Conservation (phyloP, 257 asterid genomes). For the Przewalskia tangutica region DNA sequence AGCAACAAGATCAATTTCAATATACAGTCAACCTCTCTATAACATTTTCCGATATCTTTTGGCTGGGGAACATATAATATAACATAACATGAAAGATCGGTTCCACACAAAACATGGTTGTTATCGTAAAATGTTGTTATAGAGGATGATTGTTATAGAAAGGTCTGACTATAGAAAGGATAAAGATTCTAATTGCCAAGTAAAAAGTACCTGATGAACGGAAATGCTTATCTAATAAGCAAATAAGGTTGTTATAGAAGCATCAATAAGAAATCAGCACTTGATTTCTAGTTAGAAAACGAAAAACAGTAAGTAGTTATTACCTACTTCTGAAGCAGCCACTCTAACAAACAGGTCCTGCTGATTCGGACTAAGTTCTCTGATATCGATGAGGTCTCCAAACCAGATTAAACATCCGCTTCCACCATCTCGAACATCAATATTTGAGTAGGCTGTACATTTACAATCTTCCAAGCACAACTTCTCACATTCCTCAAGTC, state of each 20-base stretch:
- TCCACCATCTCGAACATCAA: conserved; percentile 3
- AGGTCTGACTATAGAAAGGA: too few species aligned
- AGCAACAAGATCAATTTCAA: background rate
- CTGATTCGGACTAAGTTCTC: background rate
- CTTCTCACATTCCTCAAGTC: conserved; percentile 8
- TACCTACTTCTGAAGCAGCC: conserved; percentile 22
- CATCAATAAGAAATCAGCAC: background rate
- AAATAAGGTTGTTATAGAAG: too few species aligned
- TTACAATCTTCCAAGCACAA: conserved; percentile 14
- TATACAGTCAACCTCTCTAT: too few species aligned
- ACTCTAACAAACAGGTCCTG: conserved; percentile 8
- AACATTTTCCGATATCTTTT: too few species aligned
- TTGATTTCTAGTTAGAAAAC: background rate
- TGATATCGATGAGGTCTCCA: conserved; percentile 10
- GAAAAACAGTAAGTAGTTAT: background rate
- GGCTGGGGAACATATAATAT: too few species aligned
- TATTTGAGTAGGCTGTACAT: conserved; percentile 16
- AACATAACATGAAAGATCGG: too few species aligned
- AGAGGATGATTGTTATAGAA: too few species aligned
- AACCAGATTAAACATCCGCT: conserved; percentile 17
- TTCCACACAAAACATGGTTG: too few species aligned
- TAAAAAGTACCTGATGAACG: background rate
- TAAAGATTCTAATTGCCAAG: background rate
- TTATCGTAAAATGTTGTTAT: too few species aligned
- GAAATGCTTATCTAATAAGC: too few species aligned